Conservation (phyloP, 1,139 yeast genomes). For the Debaryomyces sp. region DNA sequence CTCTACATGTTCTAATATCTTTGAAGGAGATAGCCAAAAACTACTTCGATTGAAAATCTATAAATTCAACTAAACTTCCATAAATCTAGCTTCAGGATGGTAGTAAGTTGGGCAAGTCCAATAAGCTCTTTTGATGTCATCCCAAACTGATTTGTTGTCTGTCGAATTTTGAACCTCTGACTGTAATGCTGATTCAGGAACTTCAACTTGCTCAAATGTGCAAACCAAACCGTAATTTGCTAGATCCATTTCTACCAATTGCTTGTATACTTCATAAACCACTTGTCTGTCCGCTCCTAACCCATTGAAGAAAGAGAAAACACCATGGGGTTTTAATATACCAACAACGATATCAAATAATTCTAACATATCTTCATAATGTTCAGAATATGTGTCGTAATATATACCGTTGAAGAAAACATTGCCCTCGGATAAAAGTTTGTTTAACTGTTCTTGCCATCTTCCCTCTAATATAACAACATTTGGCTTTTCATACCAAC, state of each 20-base stretch:
- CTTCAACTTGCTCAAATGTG: constrained; percentile 48
- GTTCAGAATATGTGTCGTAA: constrained; percentile 93
- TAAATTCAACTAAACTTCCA: constrained; percentile 20
- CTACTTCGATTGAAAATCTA: not conserved
- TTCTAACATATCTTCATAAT: constrained; percentile 80
- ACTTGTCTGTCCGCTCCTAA: constrained; percentile 93
- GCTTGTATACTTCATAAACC: constrained; percentile 85
- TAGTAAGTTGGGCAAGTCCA: constrained; percentile 73
- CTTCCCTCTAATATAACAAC: constrained; percentile 81
- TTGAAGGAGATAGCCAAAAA: not conserved
- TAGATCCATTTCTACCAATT: constrained; percentile 79
- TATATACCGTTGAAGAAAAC: constrained; percentile 87
- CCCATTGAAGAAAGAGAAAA: constrained; percentile 90
- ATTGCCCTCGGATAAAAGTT: constrained; percentile 60
- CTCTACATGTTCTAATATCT: not conserved
- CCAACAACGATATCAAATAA: constrained; percentile 84
- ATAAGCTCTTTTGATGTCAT: constrained; percentile 68
- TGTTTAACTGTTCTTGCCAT: constrained; percentile 85
- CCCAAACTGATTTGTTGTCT: constrained; percentile 52
- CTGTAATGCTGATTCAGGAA: constrained; percentile 38
- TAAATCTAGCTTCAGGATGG: constrained; percentile 62
- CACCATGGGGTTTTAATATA: constrained; percentile 74
- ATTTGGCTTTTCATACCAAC: constrained; percentile 79
- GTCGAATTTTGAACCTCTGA: constrained; percentile 28
- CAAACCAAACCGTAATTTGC: constrained; percentile 75